Conservation (phyloP, 805 yeast genomes). For the Pichia manshurica region DNA sequence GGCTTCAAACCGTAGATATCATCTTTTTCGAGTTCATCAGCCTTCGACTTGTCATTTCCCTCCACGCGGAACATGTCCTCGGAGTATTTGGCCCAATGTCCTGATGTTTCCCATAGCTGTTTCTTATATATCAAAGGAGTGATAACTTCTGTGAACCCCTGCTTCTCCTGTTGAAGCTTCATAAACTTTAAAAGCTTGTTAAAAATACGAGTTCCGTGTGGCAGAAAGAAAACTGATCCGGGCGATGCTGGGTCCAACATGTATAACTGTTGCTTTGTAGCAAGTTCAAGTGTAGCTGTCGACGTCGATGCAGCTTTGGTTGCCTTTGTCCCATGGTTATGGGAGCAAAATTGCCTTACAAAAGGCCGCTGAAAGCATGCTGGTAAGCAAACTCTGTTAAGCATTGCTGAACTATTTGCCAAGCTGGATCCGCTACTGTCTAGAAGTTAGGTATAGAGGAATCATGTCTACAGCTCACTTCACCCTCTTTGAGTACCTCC, state of each 20-base stretch:
- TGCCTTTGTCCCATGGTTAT: constrained; percentile 14
- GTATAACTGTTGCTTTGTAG: constrained; percentile 68
- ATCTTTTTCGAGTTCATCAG: constrained; percentile 34
- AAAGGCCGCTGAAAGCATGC: no score
- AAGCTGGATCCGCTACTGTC: no score
- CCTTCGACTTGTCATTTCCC: constrained; percentile 39
- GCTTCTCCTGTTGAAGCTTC: constrained; percentile 73
- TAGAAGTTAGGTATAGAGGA: no score
- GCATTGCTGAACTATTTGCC: no score
- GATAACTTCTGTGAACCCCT: constrained; percentile 87
- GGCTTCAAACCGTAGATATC: constrained; percentile 71
- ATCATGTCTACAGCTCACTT: no score
- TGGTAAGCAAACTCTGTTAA: no score
- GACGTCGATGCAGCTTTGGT: constrained; percentile 21
- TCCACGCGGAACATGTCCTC: constrained; percentile 91
- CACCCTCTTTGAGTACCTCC: no score
- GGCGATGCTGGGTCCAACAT: constrained; percentile 80
- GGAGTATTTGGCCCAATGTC: constrained; percentile 93
- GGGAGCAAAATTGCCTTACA: constrained; percentile 4
- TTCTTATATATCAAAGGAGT: constrained; percentile 86
- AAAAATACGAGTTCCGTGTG: constrained; percentile 86
- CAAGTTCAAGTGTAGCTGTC: constrained; percentile 37
- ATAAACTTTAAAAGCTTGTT: constrained; percentile 74
- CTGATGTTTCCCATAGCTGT: constrained; percentile 82
- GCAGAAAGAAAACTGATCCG: constrained; percentile 86